Evolutionary conservation across 2,329 filamentous ascomycete species (phyloP).

Genomic region (Tolypocladium pustulatum): DNA sequence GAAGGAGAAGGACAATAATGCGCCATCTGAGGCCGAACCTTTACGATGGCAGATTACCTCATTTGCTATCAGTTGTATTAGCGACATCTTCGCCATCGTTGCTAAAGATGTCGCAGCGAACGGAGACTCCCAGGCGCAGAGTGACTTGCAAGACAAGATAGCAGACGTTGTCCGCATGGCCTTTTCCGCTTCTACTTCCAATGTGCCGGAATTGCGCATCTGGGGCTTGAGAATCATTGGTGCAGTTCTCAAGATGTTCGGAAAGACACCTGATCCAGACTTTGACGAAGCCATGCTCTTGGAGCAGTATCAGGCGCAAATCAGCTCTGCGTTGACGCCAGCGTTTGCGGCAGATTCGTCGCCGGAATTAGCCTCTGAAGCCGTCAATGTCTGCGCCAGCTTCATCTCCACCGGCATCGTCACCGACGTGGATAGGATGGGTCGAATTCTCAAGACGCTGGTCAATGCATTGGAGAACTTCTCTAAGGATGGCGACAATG

Average conservation of each 20-base stretch:
- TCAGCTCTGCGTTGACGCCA: slow-evolving; percentile 89
- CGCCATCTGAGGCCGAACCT: slow-evolving; percentile 63
- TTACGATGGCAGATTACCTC: slow-evolving; percentile 92
- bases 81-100: slow-evolving; percentile 70
- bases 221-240: slow-evolving; percentile 92
- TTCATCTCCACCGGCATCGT: slow-evolving; percentile 97
- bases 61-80: slow-evolving; percentile 84
- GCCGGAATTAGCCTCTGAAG: slow-evolving; percentile 88
- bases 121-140: slow-evolving; percentile 67
- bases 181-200: slow-evolving; percentile 92
- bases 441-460: slow-evolving; percentile 87
- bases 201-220: slow-evolving; percentile 79
- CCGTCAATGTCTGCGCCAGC: slow-evolving; percentile 93
- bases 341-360: slow-evolving; percentile 95
- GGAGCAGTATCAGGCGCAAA: slow-evolving; percentile 97
- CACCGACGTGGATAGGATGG: slow-evolving; percentile 97
- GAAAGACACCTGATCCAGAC: slow-evolving; percentile 88
- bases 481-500: slow-evolving; percentile 67
- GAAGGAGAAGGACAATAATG: slow-evolving; percentile 42
- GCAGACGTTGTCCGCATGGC: slow-evolving; percentile 94
- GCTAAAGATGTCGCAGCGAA: slow-evolving; percentile 69
- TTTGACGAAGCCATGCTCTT: slow-evolving; percentile 94
- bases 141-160: slow-evolving; percentile 69
- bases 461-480: slow-evolving; percentile 90
- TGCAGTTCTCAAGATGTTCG: slow-evolving; percentile 89